Conservation (phyloP, 805 yeast genomes). For the Lipomyces orientalis region DNA sequence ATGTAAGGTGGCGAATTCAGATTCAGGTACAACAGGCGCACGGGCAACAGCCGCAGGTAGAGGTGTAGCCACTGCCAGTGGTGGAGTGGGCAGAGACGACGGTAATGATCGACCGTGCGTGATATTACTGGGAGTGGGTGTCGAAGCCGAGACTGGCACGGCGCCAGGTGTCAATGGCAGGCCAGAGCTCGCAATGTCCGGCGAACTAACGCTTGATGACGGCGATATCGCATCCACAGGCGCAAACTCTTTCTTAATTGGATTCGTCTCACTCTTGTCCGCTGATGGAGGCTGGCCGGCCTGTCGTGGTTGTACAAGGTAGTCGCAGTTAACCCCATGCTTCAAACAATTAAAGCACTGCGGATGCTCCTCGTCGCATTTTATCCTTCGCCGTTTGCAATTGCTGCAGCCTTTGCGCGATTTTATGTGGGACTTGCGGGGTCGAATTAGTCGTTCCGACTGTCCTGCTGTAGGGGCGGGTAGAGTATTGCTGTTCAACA, state of each 20-base stretch:
- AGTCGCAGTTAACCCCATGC: slow-evolving; percentile 38
- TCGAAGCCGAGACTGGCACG: slow-evolving; percentile 6
- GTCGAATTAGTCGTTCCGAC: slow-evolving; percentile 21
- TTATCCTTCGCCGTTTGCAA: slow-evolving; percentile 65
- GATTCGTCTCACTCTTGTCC: background rate
- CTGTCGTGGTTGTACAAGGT: background rate
- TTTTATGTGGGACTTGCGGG: slow-evolving; percentile 57
- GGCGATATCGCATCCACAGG: background rate
- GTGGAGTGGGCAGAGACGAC: background rate
- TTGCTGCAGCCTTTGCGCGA: slow-evolving; percentile 78
- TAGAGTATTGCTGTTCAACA: background rate
- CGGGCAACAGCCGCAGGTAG: background rate
- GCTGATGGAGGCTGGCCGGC: background rate
- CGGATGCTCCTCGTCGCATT: slow-evolving; percentile 70
- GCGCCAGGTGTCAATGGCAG: background rate
- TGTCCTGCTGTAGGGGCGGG: background rate
- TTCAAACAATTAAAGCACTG: slow-evolving; percentile 61
- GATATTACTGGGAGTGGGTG: background rate
- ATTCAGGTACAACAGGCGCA: slow-evolving; percentile 11
- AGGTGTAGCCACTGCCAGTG: slow-evolving; percentile 6
- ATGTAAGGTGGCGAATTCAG: slow-evolving; percentile 26
- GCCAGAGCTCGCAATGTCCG: background rate
- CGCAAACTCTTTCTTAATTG: background rate
- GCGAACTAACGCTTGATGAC: background rate
- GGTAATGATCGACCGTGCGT: background rate